These are phyloP conservation scores for Biancaea sappan DNA, from an alignment of 306 rosid species.

Conservation along the genomic window DNA sequence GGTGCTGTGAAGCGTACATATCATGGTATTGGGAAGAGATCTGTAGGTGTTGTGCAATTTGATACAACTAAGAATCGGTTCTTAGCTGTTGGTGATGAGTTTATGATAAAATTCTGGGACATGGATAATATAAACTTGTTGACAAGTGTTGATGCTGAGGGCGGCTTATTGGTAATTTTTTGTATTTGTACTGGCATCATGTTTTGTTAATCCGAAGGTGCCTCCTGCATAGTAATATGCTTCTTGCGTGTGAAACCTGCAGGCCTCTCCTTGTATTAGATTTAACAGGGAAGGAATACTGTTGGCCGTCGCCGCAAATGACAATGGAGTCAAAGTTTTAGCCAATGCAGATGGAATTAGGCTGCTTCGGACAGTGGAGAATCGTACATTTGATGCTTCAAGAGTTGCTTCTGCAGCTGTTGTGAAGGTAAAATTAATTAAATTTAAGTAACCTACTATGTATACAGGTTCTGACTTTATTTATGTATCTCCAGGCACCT, in stretches of 20 bases:
- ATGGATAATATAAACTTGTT: constrained; percentile 54
- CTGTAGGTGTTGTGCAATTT: constrained; percentile 66
- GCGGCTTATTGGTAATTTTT: constrained; percentile 60
- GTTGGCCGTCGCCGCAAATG: constrained; percentile 62
- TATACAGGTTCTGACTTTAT: constrained; percentile 2
- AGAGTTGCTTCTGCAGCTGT: constrained; percentile 57
- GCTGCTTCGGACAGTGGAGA: constrained; percentile 58
- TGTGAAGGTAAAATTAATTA: constrained; percentile 51
- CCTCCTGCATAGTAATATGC: constrained; percentile 12
- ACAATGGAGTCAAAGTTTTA: constrained; percentile 63
- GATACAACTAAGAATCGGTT: constrained; percentile 69
- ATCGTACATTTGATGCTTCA: constrained; percentile 61
- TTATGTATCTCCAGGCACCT: constrained; percentile 43
- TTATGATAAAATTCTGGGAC: constrained; percentile 64
- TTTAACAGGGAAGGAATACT: constrained; percentile 67
- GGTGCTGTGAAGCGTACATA: constrained; percentile 72
- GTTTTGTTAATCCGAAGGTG: neutral
- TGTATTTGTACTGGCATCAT: neutral
- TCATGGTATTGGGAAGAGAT: constrained; percentile 63
- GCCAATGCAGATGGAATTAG: constrained; percentile 65
- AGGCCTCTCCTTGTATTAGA: constrained; percentile 70
- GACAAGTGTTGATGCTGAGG: constrained; percentile 58
- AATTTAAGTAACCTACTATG: neutral
- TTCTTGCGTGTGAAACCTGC: constrained; percentile 34
- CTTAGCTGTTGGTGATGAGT: constrained; percentile 71